Evolutionary conservation across 2,329 filamentous ascomycete genomes (phyloP).

Genomic region (Colletotrichum falcatum): DNA sequence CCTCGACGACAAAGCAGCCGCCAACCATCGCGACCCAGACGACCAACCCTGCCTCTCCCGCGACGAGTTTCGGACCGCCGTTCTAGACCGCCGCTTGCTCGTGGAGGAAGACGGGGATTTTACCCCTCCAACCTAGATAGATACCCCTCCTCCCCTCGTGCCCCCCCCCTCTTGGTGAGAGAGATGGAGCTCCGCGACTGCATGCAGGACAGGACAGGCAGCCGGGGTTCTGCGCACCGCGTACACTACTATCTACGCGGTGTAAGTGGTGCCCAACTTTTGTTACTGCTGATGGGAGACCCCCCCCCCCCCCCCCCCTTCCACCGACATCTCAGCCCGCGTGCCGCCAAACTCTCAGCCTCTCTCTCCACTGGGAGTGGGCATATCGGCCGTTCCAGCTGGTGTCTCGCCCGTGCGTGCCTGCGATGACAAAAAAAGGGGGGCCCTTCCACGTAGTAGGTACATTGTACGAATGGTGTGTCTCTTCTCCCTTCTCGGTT

Average conservation of each 20-base stretch:
- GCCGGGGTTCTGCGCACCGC: neutral
- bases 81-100: slow-evolving; percentile 21
- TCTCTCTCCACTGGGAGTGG: slow-evolving; percentile 24
- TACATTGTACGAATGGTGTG: too few species aligned
- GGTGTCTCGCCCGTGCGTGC: slow-evolving; percentile 28
- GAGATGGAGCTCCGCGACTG: neutral
- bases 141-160: neutral
- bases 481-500: slow-evolving; percentile 18
- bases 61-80: neutral
- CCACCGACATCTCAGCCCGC: slow-evolving; percentile 15
- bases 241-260: neutral
- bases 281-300: too few species aligned
- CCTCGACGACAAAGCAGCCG: neutral
- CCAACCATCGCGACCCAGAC: slow-evolving; percentile 6
- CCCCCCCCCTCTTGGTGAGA: neutral
- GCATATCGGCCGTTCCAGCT: slow-evolving; percentile 36
- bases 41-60: neutral
- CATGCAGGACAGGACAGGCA: neutral
- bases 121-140: slow-evolving; percentile 3
- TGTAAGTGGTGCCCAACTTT: neutral
- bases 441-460: too few species aligned
- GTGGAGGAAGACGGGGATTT: slow-evolving; percentile 8
- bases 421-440: slow-evolving; percentile 30
- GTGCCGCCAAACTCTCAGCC: neutral
- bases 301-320: too few species aligned